Evolutionary conservation across 345 rosid species (phyloP), one percentile per base, ranked within the genome.

Genomic region (Pugionium dolabratum): DNA sequence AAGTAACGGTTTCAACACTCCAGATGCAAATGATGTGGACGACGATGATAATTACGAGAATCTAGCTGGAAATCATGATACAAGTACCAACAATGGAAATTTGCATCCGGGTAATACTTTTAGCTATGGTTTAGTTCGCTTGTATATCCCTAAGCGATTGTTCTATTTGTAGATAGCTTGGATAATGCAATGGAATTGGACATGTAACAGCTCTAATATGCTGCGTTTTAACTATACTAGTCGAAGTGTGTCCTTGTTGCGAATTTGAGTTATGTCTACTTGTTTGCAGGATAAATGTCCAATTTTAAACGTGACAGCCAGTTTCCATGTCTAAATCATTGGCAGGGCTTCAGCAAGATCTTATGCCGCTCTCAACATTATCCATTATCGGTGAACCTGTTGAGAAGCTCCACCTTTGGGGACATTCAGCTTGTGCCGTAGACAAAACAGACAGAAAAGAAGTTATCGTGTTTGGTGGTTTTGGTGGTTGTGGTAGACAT

Each of bases 401-500:
- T 42, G 98, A 85, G 78, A 93, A 84, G 85, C 84, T 90, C 26
- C 86, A 84, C 74, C 84, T 85, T 44, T 93, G 98, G 97, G 97
- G 97, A 39, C 98, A 87, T 61, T 80, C 98, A 26, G 71, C 91
- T 71, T 87, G 91, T 72, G 30, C 73, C 0, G 53, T 84, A 48
- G 83, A 68, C 65, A 71, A 67, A 51, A 7, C 45, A 29, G 55
- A 62, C 40, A 35, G 1, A 7, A 65, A 70, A 58, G 63, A 75
- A 45, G 50, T 93, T 79, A 70, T 87, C 7, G 72, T 87, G 30
- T 88, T 90, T 83, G 95, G 97, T 77, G 97, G 98, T 30, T 92
- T 92, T 81, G 97, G 98, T 42, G 97, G 98, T 4, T 60, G 79
- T 37, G 98, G 98, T 66, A 86, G 91, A 71, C 96, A 93, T 82